Conservation (phyloP, 139 green algal species). For the Coelastrella sp. region DNA sequence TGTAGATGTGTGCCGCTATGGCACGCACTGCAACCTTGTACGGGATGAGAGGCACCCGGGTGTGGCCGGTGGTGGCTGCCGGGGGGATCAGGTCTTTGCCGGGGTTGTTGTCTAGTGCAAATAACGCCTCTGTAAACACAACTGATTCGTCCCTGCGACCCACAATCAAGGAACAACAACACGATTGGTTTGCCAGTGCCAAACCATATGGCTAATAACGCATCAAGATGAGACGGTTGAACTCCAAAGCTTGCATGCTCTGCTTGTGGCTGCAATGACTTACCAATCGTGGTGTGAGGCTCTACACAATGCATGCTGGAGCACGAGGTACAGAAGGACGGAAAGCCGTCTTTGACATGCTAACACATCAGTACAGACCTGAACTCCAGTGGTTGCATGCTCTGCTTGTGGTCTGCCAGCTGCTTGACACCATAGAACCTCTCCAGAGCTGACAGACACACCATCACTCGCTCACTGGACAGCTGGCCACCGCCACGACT, state of each 20-base stretch:
- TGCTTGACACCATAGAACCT: constrained; percentile 31
- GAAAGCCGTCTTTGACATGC: background rate
- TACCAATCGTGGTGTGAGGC: too few species aligned
- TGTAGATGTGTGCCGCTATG: constrained; percentile 29
- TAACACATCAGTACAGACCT: constrained; percentile 1
- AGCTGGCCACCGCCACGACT: background rate
- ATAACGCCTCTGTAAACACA: constrained; percentile 36
- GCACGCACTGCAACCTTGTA: background rate
- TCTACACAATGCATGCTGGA: too few species aligned
- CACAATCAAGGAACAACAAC: background rate
- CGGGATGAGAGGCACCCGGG: background rate
- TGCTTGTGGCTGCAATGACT: too few species aligned
- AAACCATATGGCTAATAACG: background rate
- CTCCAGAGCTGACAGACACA: constrained; percentile 5
- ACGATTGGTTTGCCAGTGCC: background rate
- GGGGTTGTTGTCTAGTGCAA: background rate
- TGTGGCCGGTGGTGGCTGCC: background rate
- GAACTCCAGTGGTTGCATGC: constrained; percentile 17
- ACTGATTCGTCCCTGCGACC: constrained; percentile 31
- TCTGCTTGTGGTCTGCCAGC: constrained; percentile 31
- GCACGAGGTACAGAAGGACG: background rate
- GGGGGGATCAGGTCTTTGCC: background rate
- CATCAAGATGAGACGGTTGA: background rate
- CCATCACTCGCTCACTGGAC: background rate
- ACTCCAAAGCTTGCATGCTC: too few species aligned